phyloP scores from a whole-genome alignment of 805 yeast species.

The Komagataella phaffii region DNA sequence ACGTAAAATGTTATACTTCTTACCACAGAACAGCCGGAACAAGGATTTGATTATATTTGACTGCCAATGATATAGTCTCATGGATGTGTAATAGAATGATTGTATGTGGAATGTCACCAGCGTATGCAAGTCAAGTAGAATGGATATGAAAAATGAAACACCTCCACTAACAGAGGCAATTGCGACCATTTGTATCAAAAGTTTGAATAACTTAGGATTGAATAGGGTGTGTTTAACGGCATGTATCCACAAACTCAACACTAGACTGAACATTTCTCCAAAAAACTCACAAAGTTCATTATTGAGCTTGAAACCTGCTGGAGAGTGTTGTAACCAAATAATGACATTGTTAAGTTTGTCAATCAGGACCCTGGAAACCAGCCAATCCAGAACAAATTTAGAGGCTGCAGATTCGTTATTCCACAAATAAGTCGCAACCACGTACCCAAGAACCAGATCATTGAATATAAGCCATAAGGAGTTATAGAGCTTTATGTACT shows the following conservation, averaged over 20 bases:
- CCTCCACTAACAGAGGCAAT: slow-evolving; percentile 27
- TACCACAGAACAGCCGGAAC: slow-evolving; percentile 79
- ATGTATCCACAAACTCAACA: slow-evolving; percentile 50
- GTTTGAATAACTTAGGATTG: neutral
- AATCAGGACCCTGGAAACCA: slow-evolving; percentile 28
- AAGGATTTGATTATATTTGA: slow-evolving; percentile 54
- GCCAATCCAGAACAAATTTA: slow-evolving; percentile 7
- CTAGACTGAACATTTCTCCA: slow-evolving; percentile 82
- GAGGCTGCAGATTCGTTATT: slow-evolving; percentile 3
- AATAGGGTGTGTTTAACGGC: neutral
- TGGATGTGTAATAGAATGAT: slow-evolving; percentile 66
- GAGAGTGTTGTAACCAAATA: slow-evolving; percentile 72
- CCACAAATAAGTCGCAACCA: slow-evolving; percentile 34
- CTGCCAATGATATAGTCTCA: slow-evolving; percentile 71
- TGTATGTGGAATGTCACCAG: slow-evolving; percentile 58
- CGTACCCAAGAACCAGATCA: slow-evolving; percentile 65
- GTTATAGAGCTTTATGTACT: slow-evolving; percentile 72
- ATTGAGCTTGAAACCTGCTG: slow-evolving; percentile 89
- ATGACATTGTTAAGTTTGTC: slow-evolving; percentile 34
- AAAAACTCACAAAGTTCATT: slow-evolving; percentile 74
- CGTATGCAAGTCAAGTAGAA: slow-evolving; percentile 50
- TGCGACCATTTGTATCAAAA: neutral
- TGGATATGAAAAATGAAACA: slow-evolving; percentile 53
- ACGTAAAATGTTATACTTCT: slow-evolving; percentile 72
- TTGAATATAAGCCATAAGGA: slow-evolving; percentile 79